A percentile compares a stretch with the other conserved stretches of the same genome.
Evolutionary conservation across 805 yeast genomes (phyloP).

Genomic region (Wickerhamomyces pijperi): DNA sequence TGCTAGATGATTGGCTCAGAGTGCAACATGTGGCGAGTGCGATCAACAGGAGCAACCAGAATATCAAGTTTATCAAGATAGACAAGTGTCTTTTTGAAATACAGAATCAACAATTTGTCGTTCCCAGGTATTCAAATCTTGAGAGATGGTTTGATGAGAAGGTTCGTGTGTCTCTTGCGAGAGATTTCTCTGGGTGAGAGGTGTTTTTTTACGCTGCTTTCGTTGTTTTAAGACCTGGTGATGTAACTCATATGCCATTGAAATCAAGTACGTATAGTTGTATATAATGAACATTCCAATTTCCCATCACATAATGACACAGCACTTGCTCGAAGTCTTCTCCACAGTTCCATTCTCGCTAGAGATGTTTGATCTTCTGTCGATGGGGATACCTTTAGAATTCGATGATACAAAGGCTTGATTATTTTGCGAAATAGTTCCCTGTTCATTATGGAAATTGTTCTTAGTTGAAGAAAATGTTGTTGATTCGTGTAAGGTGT

Average conservation of each 20-base stretch:
- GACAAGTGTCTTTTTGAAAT: constrained; percentile 38
- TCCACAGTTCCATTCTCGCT: not conserved
- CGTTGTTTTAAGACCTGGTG: no score
- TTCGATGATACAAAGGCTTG: not conserved
- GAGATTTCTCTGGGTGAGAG: not conserved
- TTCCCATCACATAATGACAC: not conserved
- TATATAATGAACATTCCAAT: no score
- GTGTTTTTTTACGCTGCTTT: no score
- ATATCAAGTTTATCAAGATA: constrained; percentile 32
- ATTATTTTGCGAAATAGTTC: not conserved
- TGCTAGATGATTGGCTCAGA: constrained; percentile 46
- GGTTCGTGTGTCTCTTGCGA: constrained; percentile 19
- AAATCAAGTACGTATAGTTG: no score
- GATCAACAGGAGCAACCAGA: constrained; percentile 20
- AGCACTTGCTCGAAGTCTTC: not conserved
- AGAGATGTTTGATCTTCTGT: not conserved
- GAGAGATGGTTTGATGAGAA: constrained; percentile 34
- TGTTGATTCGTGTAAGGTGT: not conserved
- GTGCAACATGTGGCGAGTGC: constrained; percentile 41
- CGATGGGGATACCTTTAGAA: not conserved
- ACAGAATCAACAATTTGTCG: constrained; percentile 12
- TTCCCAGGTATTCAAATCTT: constrained; percentile 32
- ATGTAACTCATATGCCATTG: no score
- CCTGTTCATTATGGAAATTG: no score
- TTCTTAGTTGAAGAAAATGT: not conserved